Evolutionary conservation across 768 basidiomycete species (phyloP).

Genomic region (Lactifluus hygrophoroides): DNA sequence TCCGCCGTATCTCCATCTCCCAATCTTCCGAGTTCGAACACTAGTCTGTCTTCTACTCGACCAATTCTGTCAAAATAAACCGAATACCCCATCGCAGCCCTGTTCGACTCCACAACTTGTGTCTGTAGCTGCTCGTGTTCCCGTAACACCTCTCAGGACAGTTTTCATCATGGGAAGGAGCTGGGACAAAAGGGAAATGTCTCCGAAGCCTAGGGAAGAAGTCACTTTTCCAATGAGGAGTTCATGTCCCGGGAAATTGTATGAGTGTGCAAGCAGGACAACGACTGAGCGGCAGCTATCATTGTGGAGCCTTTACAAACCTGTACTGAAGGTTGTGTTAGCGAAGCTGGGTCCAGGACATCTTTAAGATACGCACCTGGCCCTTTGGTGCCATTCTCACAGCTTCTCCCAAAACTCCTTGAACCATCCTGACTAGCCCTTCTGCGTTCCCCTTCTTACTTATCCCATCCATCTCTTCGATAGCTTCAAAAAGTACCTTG

Average conservation of each 20-base stretch:
- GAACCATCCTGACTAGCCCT: constrained; percentile 71
- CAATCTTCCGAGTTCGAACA: too few species aligned
- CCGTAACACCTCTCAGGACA: constrained; percentile 87
- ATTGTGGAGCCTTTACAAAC: constrained; percentile 64
- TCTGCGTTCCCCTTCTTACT: constrained; percentile 58
- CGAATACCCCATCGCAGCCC: constrained; percentile 55
- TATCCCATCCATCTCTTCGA: constrained; percentile 72
- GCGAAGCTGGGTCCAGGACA: background rate
- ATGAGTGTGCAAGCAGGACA: constrained; percentile 86
- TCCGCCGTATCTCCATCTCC: too few species aligned
- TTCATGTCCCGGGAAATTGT: constrained; percentile 87
- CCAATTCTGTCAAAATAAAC: too few species aligned
- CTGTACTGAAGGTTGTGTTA: constrained; percentile 37
- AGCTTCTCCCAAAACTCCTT: constrained; percentile 82
- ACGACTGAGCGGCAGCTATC: constrained; percentile 86
- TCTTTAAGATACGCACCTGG: constrained; percentile 41
- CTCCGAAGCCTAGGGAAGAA: constrained; percentile 73
- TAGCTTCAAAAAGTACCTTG: constrained; percentile 71
- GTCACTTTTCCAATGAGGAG: constrained; percentile 62
- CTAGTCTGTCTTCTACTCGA: too few species aligned
- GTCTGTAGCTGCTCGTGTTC: too few species aligned
- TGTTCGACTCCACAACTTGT: constrained; percentile 30
- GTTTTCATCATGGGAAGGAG: constrained; percentile 94
- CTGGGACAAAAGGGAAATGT: constrained; percentile 81
- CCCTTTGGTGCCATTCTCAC: constrained; percentile 70